Evolutionary conservation across 2,329 filamentous ascomycete species (phyloP).

Genomic region (Leptoxyphium fumago): DNA sequence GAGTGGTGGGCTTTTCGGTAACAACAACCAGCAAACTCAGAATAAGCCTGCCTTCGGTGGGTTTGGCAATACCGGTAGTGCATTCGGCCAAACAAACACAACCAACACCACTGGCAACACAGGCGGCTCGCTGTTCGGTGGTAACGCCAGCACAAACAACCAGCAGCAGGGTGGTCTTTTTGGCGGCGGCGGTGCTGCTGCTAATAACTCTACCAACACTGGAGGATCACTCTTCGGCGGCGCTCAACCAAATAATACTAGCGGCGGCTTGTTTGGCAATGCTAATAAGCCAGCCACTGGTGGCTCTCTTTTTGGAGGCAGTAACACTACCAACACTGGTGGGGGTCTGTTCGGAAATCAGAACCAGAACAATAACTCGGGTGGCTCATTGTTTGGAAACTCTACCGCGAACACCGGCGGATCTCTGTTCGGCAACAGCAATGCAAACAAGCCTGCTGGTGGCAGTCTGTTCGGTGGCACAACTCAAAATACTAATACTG

Average conservation of each 20-base stretch:
- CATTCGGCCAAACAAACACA: neutral
- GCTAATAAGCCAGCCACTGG: constrained; percentile 21
- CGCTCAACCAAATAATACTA: constrained; percentile 9
- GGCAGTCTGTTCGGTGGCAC: constrained; percentile 32
- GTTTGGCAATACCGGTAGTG: constrained; percentile 1
- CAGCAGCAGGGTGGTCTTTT: neutral
- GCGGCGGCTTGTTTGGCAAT: constrained; percentile 26
- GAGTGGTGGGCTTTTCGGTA: constrained; percentile 19
- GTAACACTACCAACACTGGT: constrained; percentile 13
- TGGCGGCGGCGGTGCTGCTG: constrained; percentile 8
- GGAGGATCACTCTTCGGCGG: constrained; percentile 6
- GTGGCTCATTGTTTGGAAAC: constrained; percentile 16
- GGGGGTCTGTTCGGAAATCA: constrained; percentile 22
- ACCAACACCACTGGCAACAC: constrained; percentile 1
- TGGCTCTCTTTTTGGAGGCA: constrained; percentile 20
- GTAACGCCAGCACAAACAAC: constrained; percentile 5
- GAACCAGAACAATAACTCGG: constrained; percentile 28
- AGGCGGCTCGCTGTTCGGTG: constrained; percentile 6
- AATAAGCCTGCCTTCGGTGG: constrained; percentile 9
- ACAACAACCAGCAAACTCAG: constrained; percentile 15
- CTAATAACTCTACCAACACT: neutral
- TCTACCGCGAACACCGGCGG: constrained; percentile 1
- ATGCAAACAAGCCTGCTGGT: constrained; percentile 28
- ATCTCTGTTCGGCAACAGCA: constrained; percentile 10
- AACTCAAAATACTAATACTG: constrained; percentile 27